Evolutionary conservation across 2,329 filamentous ascomycete species (phyloP).

Genomic region (Fusarium annulatum): DNA sequence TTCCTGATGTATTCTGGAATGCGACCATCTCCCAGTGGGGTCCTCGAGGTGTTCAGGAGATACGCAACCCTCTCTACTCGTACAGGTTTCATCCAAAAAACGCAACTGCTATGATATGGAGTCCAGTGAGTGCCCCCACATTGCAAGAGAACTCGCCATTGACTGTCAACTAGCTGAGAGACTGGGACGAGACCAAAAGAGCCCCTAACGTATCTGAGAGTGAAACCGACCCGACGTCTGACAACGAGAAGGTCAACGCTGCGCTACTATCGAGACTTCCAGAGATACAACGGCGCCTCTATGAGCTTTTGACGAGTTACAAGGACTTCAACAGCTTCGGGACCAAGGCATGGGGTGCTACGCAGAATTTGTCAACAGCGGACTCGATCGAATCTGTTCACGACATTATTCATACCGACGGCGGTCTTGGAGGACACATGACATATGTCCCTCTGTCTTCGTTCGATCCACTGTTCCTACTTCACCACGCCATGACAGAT

Average conservation of each 20-base stretch:
- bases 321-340: constrained; percentile 75
- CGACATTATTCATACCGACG: constrained; percentile 69
- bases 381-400: constrained; percentile 76
- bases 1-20: constrained; percentile 58
- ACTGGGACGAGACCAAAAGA: constrained; percentile 70
- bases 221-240: constrained; percentile 56
- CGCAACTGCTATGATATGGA: constrained; percentile 65
- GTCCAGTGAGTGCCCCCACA: constrained; percentile 61
- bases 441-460: constrained; percentile 76
- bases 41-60: constrained; percentile 65
- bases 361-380: constrained; percentile 58
- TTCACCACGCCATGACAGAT: constrained; percentile 82
- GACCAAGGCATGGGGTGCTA: constrained; percentile 72
- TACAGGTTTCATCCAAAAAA: constrained; percentile 72
- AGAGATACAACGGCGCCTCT: constrained; percentile 71
- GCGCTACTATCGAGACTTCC: constrained; percentile 59
- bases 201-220: constrained; percentile 56
- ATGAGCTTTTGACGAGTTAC: constrained; percentile 75
- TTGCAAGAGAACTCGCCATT: not conserved
- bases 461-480: constrained; percentile 83
- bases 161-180: constrained; percentile 59
- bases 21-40: constrained; percentile 64
- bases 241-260: constrained; percentile 66
- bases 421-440: constrained; percentile 74
- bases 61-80: constrained; percentile 71